Conservation (phyloP, 768 basidiomycete species). For the Paxillus ammoniavirescens region DNA sequence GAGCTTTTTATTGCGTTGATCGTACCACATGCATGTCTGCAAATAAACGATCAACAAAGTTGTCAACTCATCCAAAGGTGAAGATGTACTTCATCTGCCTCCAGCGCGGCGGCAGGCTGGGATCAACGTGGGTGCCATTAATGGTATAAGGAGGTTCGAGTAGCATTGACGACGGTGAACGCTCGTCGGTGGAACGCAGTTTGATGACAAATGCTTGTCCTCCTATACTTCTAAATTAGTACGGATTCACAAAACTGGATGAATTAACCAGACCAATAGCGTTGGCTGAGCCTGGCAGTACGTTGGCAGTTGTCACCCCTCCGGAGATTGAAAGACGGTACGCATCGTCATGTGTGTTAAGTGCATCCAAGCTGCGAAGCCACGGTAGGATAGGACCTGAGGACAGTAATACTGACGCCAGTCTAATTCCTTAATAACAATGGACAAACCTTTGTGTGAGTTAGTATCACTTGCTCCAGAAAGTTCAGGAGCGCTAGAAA, state of each 20-base stretch:
- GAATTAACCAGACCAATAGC: slow-evolving; percentile 56
- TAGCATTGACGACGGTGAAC: slow-evolving; percentile 77
- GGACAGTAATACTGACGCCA: background rate
- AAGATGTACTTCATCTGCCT: slow-evolving; percentile 72
- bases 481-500: slow-evolving; percentile 59
- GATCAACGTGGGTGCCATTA: slow-evolving; percentile 40
- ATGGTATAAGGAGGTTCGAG: slow-evolving; percentile 78
- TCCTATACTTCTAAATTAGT: slow-evolving; percentile 40
- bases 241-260: slow-evolving; percentile 5
- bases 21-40: slow-evolving; percentile 61
- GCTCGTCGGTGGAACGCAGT: slow-evolving; percentile 71
- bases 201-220: slow-evolving; percentile 91
- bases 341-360: slow-evolving; percentile 83
- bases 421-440: background rate
- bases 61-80: background rate
- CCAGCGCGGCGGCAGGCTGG: slow-evolving; percentile 55
- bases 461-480: slow-evolving; percentile 56
- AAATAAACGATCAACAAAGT: slow-evolving; percentile 4
- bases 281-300: slow-evolving; percentile 76
- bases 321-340: slow-evolving; percentile 77
- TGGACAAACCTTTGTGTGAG: slow-evolving; percentile 47
- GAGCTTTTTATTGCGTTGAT: background rate
- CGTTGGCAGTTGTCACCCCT: slow-evolving; percentile 82
- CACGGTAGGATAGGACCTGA: slow-evolving; percentile 65
- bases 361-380: slow-evolving; percentile 78